phyloP scores from a whole-genome alignment of 2,329 filamentous ascomycete species.

The Colletotrichum sp. region DNA sequence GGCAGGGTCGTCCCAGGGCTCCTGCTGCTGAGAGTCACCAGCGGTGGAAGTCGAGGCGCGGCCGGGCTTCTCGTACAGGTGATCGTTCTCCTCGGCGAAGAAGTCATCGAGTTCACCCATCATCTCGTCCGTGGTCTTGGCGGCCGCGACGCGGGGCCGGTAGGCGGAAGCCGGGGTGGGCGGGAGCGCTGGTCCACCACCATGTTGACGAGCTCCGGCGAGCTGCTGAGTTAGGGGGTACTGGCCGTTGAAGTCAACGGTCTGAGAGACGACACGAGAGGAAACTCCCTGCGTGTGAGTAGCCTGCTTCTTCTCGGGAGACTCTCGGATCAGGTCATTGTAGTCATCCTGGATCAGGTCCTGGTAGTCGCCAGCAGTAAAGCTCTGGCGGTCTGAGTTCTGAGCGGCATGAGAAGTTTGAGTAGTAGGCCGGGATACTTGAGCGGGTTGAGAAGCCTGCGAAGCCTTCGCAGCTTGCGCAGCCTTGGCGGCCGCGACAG shows the following conservation, averaged over 20 bases:
- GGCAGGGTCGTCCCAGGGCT: background rate
- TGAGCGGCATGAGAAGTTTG: background rate
- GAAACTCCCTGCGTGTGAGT: background rate
- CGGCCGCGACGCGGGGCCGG: background rate
- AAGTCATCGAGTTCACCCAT: slow-evolving; percentile 9
- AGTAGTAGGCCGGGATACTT: background rate
- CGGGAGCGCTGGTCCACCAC: background rate
- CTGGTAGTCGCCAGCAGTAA: background rate
- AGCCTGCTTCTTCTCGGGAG: slow-evolving; percentile 9
- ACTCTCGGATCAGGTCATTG: background rate
- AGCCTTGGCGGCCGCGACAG: background rate
- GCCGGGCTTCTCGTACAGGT: background rate
- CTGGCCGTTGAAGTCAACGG: background rate
- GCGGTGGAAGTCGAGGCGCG: background rate
- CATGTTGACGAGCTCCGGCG: background rate
- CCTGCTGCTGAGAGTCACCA: background rate
- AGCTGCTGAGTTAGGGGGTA: background rate
- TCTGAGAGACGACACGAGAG: background rate
- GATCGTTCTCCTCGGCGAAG: slow-evolving; percentile 6
- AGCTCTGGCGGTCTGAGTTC: background rate
- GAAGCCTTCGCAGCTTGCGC: background rate
- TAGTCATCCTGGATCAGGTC: slow-evolving; percentile 6
- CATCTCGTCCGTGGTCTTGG: background rate
- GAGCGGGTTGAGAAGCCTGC: background rate
- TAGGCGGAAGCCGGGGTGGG: slow-evolving; percentile 1